Evolutionary conservation across 257 asterid species (phyloP), one percentile per base, ranked within the genome.

Genomic region (Leptodermis oblonga): DNA sequence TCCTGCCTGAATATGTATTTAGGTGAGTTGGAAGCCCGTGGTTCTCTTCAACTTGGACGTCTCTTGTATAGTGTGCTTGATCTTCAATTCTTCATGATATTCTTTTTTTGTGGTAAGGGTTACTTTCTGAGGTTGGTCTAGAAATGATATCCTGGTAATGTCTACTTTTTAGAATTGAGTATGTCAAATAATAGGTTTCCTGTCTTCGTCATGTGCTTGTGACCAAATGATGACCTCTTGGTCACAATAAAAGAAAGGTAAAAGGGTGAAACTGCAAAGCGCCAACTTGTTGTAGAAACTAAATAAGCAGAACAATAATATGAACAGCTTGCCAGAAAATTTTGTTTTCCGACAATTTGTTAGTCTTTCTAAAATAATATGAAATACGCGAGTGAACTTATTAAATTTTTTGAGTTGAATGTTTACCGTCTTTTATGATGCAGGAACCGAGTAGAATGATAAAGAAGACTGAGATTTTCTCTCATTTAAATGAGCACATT

Each of bases 401-500:
- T 12, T 25, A 46, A 1, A 20, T 15, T 23, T 22, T 36, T 36
- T 23, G 41, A 62, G 42, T 65, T 30, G 61, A 48, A 46, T 26
- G 60, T 60, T 76, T 41, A 58, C 53, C 36, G 6, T 68, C 26
- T 33, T 42, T 72, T 34, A 56, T 30, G 41, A 65, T 81, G 74
- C 92, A 90, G 97, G 89, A 34, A 42, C 61, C 52, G 26, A 78
- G 81, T 80, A 82, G 71, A 79, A 82, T 18, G 63, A 79, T 86
- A 63, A 80, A 78, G 69, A 87, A 82, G 76, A 81, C 62, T 51
- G 85, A 86, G 77, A 55, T 90, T n/a, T 14, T 49, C 42, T 71
- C 45, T 62, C 71, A 75, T 72, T 65, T 93, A 53, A 74, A 79
- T 67, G 92, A 93, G 84, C 97, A 90, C 84, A 82, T 90, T 64